phyloP scores from a whole-genome alignment of 495 filamentous ascomycete genomes.

The Trichoderma virens region DNA sequence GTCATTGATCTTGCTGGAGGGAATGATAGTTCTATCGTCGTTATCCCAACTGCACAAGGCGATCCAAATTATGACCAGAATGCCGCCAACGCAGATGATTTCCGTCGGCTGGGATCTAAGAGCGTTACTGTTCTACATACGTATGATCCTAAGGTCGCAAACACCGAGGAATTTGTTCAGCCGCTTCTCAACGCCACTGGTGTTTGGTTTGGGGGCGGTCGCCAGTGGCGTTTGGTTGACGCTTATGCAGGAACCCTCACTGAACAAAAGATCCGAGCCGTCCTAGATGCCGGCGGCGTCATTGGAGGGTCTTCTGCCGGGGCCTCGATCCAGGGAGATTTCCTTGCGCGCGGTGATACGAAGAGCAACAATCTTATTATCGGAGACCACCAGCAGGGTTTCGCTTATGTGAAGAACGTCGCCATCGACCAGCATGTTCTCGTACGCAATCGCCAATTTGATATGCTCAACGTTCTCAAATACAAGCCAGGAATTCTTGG shows the following conservation, averaged over 20 bases:
- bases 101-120: constrained; percentile 24
- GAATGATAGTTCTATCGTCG: constrained; percentile 34
- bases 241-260: constrained; percentile 28
- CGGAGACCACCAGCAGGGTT: constrained; percentile 26
- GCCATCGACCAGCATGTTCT: constrained; percentile 30
- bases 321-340: constrained; percentile 28
- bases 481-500: constrained; percentile 25
- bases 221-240: constrained; percentile 28
- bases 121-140: constrained; percentile 28
- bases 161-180: constrained; percentile 25
- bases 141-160: constrained; percentile 24
- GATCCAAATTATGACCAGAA: constrained; percentile 22
- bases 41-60: constrained; percentile 34
- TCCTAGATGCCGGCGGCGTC: constrained; percentile 24
- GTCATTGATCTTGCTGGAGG: constrained; percentile 36
- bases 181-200: constrained; percentile 22
- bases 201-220: constrained; percentile 26
- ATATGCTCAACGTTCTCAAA: constrained; percentile 29
- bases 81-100: constrained; percentile 21
- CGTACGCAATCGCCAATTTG: constrained; percentile 25
- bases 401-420: constrained; percentile 24
- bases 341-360: constrained; percentile 27
- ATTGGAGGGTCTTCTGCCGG: constrained; percentile 27
- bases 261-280: constrained; percentile 22
- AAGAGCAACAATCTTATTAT: constrained; percentile 23